A percentile compares a stretch with the other conserved stretches of the same genome.
Evolutionary conservation across 2,329 filamentous ascomycete genomes (phyloP).

Genomic region (Pestalotiopsis fici): DNA sequence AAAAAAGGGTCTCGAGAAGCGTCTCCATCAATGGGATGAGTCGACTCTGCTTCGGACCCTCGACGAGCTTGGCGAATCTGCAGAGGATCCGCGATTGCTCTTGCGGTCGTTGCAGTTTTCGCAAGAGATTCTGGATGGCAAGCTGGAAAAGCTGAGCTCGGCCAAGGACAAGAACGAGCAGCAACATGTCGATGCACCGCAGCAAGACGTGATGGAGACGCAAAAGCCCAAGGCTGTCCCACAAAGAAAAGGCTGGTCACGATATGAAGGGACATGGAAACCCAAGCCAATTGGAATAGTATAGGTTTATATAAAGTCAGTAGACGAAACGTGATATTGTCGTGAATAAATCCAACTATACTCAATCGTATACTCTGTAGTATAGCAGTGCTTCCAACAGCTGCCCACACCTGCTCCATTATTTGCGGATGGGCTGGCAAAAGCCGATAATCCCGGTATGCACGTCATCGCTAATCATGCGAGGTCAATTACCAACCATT

Average conservation of each 20-base stretch:
- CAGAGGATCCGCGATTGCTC: constrained; percentile 44
- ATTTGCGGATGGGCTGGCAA: neutral
- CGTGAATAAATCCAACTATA: neutral
- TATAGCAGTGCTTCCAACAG: neutral
- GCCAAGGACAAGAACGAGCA: neutral
- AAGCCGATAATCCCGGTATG: neutral
- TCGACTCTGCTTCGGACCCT: constrained; percentile 37
- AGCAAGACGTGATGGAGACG: constrained; percentile 22
- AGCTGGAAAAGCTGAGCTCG: constrained; percentile 10
- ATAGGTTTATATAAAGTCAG: constrained; percentile 23
- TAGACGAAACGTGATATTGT: neutral
- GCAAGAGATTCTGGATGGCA: constrained; percentile 37
- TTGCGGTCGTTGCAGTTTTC: constrained; percentile 46
- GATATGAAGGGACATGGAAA: constrained; percentile 54
- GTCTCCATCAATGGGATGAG: constrained; percentile 37
- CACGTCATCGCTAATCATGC: constrained; percentile 3
- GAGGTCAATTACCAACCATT: neutral
- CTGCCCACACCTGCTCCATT: neutral
- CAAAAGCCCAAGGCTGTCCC: constrained; percentile 14
- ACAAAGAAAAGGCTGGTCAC: constrained; percentile 43
- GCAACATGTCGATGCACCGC: constrained; percentile 22
- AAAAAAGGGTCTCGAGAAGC: constrained; percentile 23
- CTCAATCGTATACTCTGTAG: neutral
- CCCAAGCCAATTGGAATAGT: constrained; percentile 60
- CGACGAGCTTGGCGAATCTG: constrained; percentile 37